These are phyloP conservation scores for Talaromyces verruculosus DNA, from an alignment of 2,329 filamentous ascomycete species.

Conservation along the genomic window DNA sequence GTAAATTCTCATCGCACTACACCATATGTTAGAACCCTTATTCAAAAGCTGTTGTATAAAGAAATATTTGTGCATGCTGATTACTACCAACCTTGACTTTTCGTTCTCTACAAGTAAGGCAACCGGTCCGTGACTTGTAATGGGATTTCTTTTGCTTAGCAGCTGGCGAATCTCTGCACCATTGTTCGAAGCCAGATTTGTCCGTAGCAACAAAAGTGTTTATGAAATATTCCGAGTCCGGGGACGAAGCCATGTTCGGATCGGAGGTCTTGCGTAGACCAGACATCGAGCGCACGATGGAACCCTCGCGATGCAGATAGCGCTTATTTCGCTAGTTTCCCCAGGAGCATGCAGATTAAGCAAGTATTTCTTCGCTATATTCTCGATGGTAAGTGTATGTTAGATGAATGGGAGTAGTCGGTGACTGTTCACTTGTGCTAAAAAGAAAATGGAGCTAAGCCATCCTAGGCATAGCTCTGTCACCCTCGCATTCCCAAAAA, in stretches of 20 bases:
- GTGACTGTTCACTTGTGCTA: not conserved
- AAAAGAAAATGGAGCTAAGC: not conserved
- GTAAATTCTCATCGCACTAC: constrained; percentile 19
- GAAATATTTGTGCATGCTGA: not conserved
- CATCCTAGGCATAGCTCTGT: not conserved
- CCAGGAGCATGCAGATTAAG: not conserved
- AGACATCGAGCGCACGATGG: not conserved
- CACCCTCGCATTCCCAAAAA: not conserved
- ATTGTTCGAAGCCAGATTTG: not conserved
- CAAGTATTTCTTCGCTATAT: not conserved
- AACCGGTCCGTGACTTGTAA: constrained; percentile 19
- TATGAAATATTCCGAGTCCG: not conserved
- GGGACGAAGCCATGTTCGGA: not conserved
- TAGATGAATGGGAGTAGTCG: not conserved
- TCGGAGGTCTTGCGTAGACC: not conserved
- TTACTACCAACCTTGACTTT: constrained; percentile 17
- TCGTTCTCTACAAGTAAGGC: constrained; percentile 13
- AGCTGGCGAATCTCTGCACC: not conserved
- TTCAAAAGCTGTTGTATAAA: not conserved
- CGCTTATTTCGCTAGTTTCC: not conserved
- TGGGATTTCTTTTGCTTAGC: constrained; percentile 11
- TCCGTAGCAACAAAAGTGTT: not conserved
- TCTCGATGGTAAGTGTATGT: not conserved
- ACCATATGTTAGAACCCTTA: not conserved
- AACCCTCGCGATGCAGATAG: not conserved